These are phyloP conservation scores for Cryptococcus sp. DNA, from an alignment of 1,284 basidiomycete genomes.

Conservation along the genomic window DNA sequence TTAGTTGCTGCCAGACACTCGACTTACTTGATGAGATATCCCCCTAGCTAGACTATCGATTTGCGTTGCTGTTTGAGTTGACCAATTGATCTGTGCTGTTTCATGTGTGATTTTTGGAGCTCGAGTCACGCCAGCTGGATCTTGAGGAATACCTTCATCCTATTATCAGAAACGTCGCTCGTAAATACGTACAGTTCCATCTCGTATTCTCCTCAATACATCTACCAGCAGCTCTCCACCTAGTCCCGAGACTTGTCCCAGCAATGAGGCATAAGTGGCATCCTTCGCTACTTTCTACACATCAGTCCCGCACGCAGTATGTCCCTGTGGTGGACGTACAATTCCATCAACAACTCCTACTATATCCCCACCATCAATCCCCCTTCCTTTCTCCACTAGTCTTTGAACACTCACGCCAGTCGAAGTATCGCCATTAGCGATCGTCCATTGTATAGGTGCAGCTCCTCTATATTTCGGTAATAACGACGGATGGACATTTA, in stretches of 20 bases:
- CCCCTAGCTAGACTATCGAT: slow-evolving; percentile 63
- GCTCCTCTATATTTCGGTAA: slow-evolving; percentile 86
- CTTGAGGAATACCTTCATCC: slow-evolving; percentile 54
- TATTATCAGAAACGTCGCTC: slow-evolving; percentile 26
- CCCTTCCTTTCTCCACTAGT: slow-evolving; percentile 34
- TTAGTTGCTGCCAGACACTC: background rate
- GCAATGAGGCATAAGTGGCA: slow-evolving; percentile 57
- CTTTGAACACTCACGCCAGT: slow-evolving; percentile 66
- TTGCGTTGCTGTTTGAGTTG: slow-evolving; percentile 55
- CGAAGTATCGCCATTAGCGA: slow-evolving; percentile 59
- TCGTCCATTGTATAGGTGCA: slow-evolving; percentile 83
- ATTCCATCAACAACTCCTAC: slow-evolving; percentile 35
- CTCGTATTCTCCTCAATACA: slow-evolving; percentile 61
- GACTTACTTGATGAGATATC: slow-evolving; percentile 64
- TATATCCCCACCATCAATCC: slow-evolving; percentile 50
- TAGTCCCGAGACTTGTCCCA: slow-evolving; percentile 59
- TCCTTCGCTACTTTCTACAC: slow-evolving; percentile 38
- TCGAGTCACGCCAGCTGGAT: slow-evolving; percentile 48
- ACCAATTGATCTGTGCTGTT: slow-evolving; percentile 60
- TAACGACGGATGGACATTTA: slow-evolving; percentile 90
- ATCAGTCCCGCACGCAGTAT: background rate
- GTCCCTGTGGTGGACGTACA: slow-evolving; percentile 24
- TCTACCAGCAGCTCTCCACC: slow-evolving; percentile 69
- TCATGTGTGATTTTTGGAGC: slow-evolving; percentile 62
- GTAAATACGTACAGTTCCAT: slow-evolving; percentile 52